These are phyloP conservation scores for Apiospora phragmitis DNA, from an alignment of 2,329 filamentous ascomycete species.

Conservation along the genomic window DNA sequence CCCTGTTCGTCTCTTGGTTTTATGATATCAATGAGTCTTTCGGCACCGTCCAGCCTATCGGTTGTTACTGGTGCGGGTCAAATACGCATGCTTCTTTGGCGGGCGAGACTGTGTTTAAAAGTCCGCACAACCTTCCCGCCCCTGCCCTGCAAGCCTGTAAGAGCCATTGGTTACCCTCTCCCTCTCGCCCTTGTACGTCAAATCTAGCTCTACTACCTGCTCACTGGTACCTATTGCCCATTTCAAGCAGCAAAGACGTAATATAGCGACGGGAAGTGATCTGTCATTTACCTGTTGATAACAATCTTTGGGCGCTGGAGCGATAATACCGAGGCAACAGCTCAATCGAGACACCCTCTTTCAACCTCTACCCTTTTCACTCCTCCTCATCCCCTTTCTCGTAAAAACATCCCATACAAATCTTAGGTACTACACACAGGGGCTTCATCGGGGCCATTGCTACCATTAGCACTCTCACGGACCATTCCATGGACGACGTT, in stretches of 20 bases:
- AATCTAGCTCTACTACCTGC: not conserved
- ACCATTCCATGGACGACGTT: conserved; percentile 32
- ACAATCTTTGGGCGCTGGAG: not conserved
- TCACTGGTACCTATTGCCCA: not conserved
- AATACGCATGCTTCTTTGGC: not conserved
- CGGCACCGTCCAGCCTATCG: conserved; percentile 29
- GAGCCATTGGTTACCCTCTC: not conserved
- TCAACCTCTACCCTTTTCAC: not conserved
- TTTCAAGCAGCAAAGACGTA: not conserved
- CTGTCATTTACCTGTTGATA: not conserved
- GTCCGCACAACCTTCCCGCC: not conserved
- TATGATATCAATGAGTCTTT: conserved; percentile 20
- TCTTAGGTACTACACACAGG: not conserved
- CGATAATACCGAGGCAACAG: not conserved
- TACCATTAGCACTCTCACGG: not conserved
- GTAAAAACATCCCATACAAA: conserved; percentile 18
- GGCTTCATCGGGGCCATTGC: not conserved
- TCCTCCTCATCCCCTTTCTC: not conserved
- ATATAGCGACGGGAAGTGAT: not conserved
- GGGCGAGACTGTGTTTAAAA: conserved; percentile 4
- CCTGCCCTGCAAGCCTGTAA: not conserved
- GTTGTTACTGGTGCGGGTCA: conserved; percentile 29
- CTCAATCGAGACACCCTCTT: not conserved
- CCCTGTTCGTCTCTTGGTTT: conserved; percentile 18
- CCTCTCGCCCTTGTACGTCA: not conserved